phyloP scores from a whole-genome alignment of 495 filamentous ascomycete species.

The Xylaria acuta region DNA sequence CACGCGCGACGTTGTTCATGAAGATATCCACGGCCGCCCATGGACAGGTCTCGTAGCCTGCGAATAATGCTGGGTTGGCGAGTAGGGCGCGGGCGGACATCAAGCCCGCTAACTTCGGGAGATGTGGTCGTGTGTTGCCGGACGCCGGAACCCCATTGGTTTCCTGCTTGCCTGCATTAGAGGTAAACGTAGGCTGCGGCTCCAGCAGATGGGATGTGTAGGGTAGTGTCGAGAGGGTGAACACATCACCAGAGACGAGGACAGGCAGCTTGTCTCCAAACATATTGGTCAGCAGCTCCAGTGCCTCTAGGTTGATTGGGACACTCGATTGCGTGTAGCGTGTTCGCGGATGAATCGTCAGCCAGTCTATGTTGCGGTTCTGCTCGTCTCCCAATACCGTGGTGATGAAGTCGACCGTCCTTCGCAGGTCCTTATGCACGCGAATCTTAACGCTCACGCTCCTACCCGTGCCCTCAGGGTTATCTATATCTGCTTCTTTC shows the following conservation, averaged over 20 bases:
- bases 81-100: conserved; percentile 71
- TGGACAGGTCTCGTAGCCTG: conserved; percentile 60
- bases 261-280: conserved; percentile 58
- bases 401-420: conserved; percentile 57
- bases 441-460: conserved; percentile 72
- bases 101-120: conserved; percentile 55
- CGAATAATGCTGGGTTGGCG: conserved; percentile 67
- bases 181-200: conserved; percentile 36
- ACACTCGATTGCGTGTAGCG: conserved; percentile 59
- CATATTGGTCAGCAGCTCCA: conserved; percentile 58
- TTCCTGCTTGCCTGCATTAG: background rate
- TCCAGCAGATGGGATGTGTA: conserved; percentile 47
- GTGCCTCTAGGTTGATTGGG: conserved; percentile 64
- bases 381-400: conserved; percentile 55
- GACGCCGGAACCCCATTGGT: background rate
- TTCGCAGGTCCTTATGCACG: conserved; percentile 63
- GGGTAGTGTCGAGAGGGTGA: conserved; percentile 53
- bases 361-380: conserved; percentile 59
- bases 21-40: conserved; percentile 66
- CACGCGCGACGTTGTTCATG: conserved; percentile 56
- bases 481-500: conserved; percentile 42
- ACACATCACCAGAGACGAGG: conserved; percentile 68
- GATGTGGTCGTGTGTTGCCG: conserved; percentile 28
- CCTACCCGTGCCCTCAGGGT: conserved; percentile 38
- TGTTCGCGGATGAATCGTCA: conserved; percentile 69